Percentiles rank a stretch among this genome's conserved stretches.
These are phyloP conservation scores for Mikania micrantha DNA, from an alignment of 129 eudicot genomes.

Conservation along the genomic window DNA sequence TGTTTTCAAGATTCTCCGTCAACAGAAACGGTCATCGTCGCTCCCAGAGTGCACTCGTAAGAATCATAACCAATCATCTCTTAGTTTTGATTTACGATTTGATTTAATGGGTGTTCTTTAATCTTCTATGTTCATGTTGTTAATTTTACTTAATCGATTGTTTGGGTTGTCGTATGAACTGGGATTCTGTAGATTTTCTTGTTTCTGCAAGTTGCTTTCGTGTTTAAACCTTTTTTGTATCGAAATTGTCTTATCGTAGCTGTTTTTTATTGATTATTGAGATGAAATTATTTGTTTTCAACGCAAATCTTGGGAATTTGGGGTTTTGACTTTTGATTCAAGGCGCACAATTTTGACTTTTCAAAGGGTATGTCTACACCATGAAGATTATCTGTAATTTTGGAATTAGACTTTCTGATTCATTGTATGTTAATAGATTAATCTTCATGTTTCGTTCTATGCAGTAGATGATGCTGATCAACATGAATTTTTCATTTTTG, in stretches of 20 bases:
- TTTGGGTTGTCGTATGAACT: no score
- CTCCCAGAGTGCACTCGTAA: conserved; percentile 78
- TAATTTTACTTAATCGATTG: no score
- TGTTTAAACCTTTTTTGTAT: no score
- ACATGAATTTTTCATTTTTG: not conserved
- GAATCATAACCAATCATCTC: not conserved
- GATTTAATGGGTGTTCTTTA: not conserved
- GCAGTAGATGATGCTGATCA: not conserved
- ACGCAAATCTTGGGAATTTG: no score
- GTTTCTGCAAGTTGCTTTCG: no score
- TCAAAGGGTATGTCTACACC: not conserved
- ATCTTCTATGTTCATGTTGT: not conserved
- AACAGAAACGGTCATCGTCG: conserved; percentile 69
- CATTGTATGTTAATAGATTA: not conserved
- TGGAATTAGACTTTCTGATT: not conserved
- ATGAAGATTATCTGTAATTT: not conserved
- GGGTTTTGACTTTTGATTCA: not conserved
- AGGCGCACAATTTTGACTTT: conserved; percentile 31
- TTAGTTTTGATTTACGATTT: not conserved
- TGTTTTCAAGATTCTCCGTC: conserved; percentile 73
- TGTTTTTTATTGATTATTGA: no score
- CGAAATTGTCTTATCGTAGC: no score
- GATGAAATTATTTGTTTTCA: no score
- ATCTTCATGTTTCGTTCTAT: not conserved
- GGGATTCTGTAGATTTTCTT: not conserved